Base-by-base conservation (phyloP, 495 filamentous ascomycete genomes). In the Sabuloglossum arenarium region DNA sequence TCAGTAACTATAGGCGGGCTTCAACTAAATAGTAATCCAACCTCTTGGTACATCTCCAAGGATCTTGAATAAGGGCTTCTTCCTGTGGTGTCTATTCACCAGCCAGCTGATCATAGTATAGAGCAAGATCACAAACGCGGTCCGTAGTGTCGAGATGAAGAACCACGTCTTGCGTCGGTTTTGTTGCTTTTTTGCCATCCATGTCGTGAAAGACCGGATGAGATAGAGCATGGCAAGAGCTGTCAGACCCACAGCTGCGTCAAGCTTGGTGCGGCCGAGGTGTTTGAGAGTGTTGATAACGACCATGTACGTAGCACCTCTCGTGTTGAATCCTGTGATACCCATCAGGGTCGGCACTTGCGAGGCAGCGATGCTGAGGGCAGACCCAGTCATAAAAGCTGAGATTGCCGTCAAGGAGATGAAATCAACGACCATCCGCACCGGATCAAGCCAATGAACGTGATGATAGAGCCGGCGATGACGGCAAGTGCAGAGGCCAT, bases 301-400 rank as follows among this genome's bases (percentile, higher is more conserved):
- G 43, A 94, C 85, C 59, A 70, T 64, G 62, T 97, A 98, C 0
- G 93, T 85, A 0, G 88, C 62, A 30, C 79, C 86, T 60, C 87
- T 76, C 19, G 82, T 88, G 53, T 76, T 78, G 66, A 93, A 84
- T 0, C 76, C 79, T 0, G 72, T 79, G 65, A 94, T 85, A 10
- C 93, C 91, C 73, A 99, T 81, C 73, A 99, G 65, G 9, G 75
- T 75, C 0, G 85, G 79, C 28, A 96, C 76, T 69, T 99, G 91
- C 16, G 93, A 90, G 43, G 80, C 74, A 32, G 79, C 79, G 64
- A 99, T 99, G 63, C 79, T 95, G 67, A 99, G 69, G 29, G 91
- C 93, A 0, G 91, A 94, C 6, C 91, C 91, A 1, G 91, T 97
- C 89, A 99, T 97, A 77, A 94, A 98, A 3, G 91, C 88, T 6